Evolutionary conservation across 2,329 filamentous ascomycete genomes (phyloP).

Genomic region (Talaromyces sp.): DNA sequence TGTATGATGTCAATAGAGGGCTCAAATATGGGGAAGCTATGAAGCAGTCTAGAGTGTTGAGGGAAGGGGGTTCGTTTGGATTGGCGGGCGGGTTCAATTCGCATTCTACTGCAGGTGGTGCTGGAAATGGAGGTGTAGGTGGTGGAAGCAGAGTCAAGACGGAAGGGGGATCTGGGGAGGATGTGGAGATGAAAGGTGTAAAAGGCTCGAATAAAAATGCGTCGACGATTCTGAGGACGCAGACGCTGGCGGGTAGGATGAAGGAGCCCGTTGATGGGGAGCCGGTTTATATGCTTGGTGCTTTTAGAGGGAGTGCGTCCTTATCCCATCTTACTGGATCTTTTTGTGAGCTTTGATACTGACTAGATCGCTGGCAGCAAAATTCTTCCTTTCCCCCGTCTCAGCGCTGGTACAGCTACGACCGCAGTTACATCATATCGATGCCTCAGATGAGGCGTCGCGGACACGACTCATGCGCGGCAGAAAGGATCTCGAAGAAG

Average conservation of each 20-base stretch:
- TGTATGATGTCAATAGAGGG: slow-evolving; percentile 78
- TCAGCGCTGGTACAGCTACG: slow-evolving; percentile 82
- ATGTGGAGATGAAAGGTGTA: slow-evolving; percentile 33
- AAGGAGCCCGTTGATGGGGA: slow-evolving; percentile 66
- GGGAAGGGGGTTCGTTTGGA: slow-evolving; percentile 65
- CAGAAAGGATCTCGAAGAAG: slow-evolving; percentile 44
- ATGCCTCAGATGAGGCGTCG: slow-evolving; percentile 69
- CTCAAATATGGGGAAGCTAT: slow-evolving; percentile 77
- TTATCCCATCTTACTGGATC: background rate
- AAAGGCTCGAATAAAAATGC: slow-evolving; percentile 29
- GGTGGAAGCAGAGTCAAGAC: slow-evolving; percentile 23
- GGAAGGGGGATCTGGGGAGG: slow-evolving; percentile 19
- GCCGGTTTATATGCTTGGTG: slow-evolving; percentile 78
- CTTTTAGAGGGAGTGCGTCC: slow-evolving; percentile 73
- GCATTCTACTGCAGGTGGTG: slow-evolving; percentile 27
- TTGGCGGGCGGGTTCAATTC: slow-evolving; percentile 70
- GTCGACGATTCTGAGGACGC: slow-evolving; percentile 62
- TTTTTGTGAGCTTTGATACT: background rate
- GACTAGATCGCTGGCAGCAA: background rate
- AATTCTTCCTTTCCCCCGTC: slow-evolving; percentile 71
- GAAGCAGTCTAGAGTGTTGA: slow-evolving; percentile 49
- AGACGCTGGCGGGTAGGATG: slow-evolving; percentile 82
- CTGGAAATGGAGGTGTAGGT: slow-evolving; percentile 19
- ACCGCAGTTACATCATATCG: slow-evolving; percentile 88
- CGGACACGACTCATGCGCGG: slow-evolving; percentile 31